phyloP scores from a whole-genome alignment of 306 rosid species.

The Styphnolobium japonicum region DNA sequence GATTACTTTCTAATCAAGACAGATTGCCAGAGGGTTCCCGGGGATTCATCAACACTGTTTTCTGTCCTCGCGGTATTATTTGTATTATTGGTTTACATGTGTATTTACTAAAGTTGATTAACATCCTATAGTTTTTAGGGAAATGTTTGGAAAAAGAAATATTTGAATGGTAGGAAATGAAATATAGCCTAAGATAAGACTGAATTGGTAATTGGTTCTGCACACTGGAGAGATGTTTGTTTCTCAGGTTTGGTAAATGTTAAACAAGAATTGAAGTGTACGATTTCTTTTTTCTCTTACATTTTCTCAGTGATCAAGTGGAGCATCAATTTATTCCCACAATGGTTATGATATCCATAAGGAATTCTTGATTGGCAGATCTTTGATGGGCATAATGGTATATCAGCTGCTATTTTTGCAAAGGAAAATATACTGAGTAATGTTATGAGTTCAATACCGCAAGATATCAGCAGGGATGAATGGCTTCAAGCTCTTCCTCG shows the following conservation, averaged over 20 bases:
- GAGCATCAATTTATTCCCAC: constrained; percentile 27
- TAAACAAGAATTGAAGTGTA: constrained; percentile 19
- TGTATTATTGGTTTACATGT: constrained; percentile 10
- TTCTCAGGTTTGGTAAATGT: constrained; percentile 13
- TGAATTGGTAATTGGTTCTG: constrained; percentile 15
- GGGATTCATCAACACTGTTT: constrained; percentile 69
- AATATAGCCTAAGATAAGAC: not conserved
- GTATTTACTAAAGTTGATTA: not conserved
- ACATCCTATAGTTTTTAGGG: not conserved
- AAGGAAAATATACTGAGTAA: constrained; percentile 70
- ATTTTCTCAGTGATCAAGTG: constrained; percentile 34
- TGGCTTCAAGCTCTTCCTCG: constrained; percentile 94
- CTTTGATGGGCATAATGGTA: constrained; percentile 92
- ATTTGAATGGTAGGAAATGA: not conserved
- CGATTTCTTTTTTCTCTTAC: constrained; percentile 32
- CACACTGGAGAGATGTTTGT: not conserved
- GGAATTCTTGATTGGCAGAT: constrained; percentile 62
- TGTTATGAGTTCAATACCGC: constrained; percentile 81
- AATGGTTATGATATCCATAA: constrained; percentile 40
- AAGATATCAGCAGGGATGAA: constrained; percentile 73
- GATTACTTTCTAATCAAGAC: constrained; percentile 85
- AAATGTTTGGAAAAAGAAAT: not conserved
- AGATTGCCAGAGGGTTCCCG: constrained; percentile 76
- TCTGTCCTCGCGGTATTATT: constrained; percentile 88
- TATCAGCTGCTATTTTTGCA: constrained; percentile 81